These are phyloP conservation scores for Pontederia paniculata DNA, from an alignment of 176 grass and related monocot species.

Conservation along the genomic window DNA sequence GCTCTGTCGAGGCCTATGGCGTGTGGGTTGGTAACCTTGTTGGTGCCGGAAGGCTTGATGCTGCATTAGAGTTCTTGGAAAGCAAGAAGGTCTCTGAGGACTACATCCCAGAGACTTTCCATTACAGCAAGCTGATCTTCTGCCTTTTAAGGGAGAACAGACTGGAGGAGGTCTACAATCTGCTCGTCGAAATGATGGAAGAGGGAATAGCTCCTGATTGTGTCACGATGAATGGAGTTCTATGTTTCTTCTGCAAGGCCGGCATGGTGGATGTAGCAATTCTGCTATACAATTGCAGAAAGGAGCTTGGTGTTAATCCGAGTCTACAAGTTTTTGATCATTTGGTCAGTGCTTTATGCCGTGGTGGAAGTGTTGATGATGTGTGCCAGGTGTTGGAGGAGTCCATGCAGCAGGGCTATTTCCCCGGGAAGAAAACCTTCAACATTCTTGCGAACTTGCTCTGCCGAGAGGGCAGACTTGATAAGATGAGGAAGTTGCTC, in stretches of 20 bases:
- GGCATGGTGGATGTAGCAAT: conserved; percentile 79
- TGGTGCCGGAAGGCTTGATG: conserved; percentile 35
- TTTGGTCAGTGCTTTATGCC: conserved; percentile 60
- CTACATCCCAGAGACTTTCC: conserved; percentile 39
- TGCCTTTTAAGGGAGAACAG: conserved; percentile 41
- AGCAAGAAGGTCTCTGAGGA: conserved; percentile 66
- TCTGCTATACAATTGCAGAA: conserved; percentile 54
- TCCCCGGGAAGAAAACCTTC: conserved; percentile 64
- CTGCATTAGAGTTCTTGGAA: conserved; percentile 48
- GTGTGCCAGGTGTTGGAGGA: conserved; percentile 61
- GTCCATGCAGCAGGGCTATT: conserved; percentile 47
- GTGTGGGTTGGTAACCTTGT: conserved; percentile 48
- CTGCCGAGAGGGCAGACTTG: conserved; percentile 61
- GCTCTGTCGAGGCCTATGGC: conserved; percentile 45
- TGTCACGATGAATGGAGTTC: conserved; percentile 56
- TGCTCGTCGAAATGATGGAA: conserved; percentile 93
- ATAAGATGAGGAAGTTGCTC: conserved; percentile 59
- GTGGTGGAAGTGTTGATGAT: conserved; percentile 35
- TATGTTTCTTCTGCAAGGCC: conserved; percentile 97
- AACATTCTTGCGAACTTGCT: conserved; percentile 55
- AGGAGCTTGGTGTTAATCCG: conserved; percentile 74
- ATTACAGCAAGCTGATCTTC: conserved; percentile 45
- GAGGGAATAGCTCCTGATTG: conserved; percentile 63
- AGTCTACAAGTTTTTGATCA: conserved; percentile 46
- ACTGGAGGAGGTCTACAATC: conserved; percentile 55